Percentiles rank a stretch among this genome's conserved stretches.
phyloP scores from a whole-genome alignment of 2,329 filamentous ascomycete species.

The Apiospora koreana region DNA sequence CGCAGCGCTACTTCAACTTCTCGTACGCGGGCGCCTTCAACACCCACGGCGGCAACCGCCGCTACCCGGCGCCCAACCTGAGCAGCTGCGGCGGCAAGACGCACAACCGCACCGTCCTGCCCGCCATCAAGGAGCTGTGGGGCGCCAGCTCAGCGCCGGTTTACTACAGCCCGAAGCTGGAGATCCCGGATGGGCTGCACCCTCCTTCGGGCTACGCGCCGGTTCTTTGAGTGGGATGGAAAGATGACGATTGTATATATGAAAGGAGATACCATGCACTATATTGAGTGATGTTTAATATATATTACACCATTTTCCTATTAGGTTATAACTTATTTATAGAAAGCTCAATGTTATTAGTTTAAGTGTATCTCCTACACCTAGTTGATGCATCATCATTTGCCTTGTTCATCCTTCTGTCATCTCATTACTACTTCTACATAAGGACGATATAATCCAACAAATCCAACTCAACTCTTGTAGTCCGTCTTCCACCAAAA shows the following conservation, averaged over 20 bases:
- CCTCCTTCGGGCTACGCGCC: conserved; percentile 41
- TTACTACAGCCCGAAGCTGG: conserved; percentile 43
- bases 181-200: conserved; percentile 43
- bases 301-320: no score
- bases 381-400: no score
- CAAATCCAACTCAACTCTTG: no score
- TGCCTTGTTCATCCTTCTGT: no score
- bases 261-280: neutral
- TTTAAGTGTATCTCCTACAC: no score
- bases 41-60: conserved; percentile 33
- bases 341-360: no score
- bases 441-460: no score
- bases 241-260: neutral
- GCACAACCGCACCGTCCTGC: conserved; percentile 36
- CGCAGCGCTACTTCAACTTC: conserved; percentile 48
- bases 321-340: no score
- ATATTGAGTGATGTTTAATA: no score
- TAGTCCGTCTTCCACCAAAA: no score
- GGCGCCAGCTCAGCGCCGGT: conserved; percentile 36
- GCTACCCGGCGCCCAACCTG: conserved; percentile 44
- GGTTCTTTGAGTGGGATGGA: neutral
- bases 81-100: conserved; percentile 21
- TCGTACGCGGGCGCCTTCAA: conserved; percentile 56
- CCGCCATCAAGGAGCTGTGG: conserved; percentile 41
- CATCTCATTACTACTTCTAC: no score